These are phyloP conservation scores for Herpetospermum pedunculosum DNA, from an alignment of 306 rosid species.

Conservation along the genomic window DNA sequence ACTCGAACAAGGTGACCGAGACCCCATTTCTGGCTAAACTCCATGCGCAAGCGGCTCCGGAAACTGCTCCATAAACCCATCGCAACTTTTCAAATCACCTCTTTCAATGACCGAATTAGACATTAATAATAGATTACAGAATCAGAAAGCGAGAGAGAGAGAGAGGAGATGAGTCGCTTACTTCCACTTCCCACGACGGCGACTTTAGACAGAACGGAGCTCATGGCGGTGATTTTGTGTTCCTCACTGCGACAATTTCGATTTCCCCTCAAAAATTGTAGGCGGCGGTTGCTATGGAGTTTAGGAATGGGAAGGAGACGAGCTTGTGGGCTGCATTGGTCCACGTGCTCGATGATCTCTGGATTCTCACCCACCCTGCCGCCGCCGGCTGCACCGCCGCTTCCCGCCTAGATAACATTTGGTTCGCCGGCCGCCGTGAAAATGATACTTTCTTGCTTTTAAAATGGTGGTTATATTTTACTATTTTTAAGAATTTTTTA, in stretches of 20 bases:
- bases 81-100: neutral
- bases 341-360: neutral
- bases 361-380: neutral
- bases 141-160: neutral
- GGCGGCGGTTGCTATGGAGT: neutral
- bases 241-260: neutral
- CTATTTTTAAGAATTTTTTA: too few relatives aligned
- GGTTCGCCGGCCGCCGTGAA: neutral
- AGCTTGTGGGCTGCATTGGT: constrained; percentile 3
- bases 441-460: neutral
- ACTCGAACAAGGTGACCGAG: constrained; percentile 67
- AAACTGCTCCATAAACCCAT: constrained; percentile 37
- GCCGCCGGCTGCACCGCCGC: neutral
- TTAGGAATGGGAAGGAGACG: neutral
- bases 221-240: constrained; percentile 25
- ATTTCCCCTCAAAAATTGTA: neutral
- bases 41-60: constrained; percentile 89
- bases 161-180: constrained; percentile 9
- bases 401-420: neutral
- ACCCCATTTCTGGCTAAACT: constrained; percentile 68
- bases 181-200: constrained; percentile 85
- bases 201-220: constrained; percentile 29
- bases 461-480: too few relatives aligned
- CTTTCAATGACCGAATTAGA: neutral
- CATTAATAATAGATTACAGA: neutral